These are phyloP conservation scores for Nakazawaea pomicola DNA, from an alignment of 805 yeast genomes.

Conservation along the genomic window DNA sequence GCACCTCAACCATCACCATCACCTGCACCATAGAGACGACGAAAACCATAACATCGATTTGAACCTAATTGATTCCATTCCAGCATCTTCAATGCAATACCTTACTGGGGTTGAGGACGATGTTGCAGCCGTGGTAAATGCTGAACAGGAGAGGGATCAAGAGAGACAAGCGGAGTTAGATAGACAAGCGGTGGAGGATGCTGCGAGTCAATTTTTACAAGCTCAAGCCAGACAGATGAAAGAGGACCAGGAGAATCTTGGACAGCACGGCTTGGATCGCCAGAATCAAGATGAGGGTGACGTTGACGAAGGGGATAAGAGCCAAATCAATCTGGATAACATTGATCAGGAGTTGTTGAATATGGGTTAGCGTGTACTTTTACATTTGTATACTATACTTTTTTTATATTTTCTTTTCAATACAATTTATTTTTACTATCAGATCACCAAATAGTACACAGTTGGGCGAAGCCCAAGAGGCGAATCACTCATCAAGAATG, in stretches of 20 bases:
- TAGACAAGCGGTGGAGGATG: conserved; percentile 12
- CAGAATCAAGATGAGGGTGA: background rate
- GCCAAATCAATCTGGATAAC: conserved; percentile 5
- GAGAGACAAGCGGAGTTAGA: conserved; percentile 10
- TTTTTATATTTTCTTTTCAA: too few species aligned
- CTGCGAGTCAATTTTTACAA: conserved; percentile 13
- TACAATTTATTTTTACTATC: too few species aligned
- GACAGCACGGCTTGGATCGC: background rate
- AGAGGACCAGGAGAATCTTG: conserved; percentile 1
- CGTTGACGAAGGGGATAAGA: conserved; percentile 1
- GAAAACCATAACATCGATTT: conserved; percentile 10
- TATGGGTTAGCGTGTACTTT: too few species aligned
- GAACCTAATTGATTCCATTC: conserved; percentile 10
- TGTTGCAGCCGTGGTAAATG: conserved; percentile 6
- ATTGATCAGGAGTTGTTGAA: conserved; percentile 12
- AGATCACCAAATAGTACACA: too few species aligned
- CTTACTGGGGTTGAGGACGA: conserved; percentile 11
- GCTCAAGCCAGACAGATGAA: conserved; percentile 5
- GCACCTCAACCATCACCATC: background rate
- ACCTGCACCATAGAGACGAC: conserved; percentile 5
- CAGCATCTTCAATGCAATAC: conserved; percentile 11
- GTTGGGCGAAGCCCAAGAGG: too few species aligned
- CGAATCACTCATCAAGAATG: too few species aligned
- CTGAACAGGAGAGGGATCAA: conserved; percentile 3
- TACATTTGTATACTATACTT: too few species aligned